phyloP scores from a whole-genome alignment of 169 alveolate genomes.

The Babesia ovis region DNA sequence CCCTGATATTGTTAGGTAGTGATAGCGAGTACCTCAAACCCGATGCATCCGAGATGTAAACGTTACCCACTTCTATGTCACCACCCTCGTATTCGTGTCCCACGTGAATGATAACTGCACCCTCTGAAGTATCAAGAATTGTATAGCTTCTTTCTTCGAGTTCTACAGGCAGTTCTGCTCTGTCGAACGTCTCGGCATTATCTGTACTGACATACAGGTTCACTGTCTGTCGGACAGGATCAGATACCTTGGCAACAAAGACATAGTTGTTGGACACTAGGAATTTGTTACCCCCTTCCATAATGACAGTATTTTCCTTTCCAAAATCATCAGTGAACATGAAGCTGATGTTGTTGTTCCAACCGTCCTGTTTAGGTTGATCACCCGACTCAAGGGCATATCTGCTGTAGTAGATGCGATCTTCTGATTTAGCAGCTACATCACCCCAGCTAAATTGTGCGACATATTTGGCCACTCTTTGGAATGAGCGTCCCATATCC shows the following conservation, averaged over 20 bases:
- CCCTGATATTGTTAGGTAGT: conserved; percentile 88
- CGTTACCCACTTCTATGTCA: conserved; percentile 88
- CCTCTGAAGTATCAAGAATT: conserved; percentile 94
- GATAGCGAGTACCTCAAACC: conserved; percentile 93
- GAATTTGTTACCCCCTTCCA: conserved; percentile 91
- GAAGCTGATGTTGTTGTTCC: conserved; percentile 88
- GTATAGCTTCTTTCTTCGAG: conserved; percentile 92
- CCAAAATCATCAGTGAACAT: conserved; percentile 90
- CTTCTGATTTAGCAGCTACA: conserved; percentile 67
- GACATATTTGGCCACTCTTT: conserved; percentile 80
- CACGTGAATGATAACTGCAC: conserved; percentile 94
- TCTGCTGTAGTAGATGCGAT: conserved; percentile 67
- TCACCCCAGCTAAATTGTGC: conserved; percentile 93
- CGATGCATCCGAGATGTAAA: conserved; percentile 91
- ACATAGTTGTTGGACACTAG: conserved; percentile 90
- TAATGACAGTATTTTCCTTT: conserved; percentile 73
- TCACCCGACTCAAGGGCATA: conserved; percentile 82
- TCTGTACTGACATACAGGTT: conserved; percentile 88
- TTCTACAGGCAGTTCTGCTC: conserved; percentile 89
- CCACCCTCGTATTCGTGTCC: conserved; percentile 89
- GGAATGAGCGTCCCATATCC: conserved; percentile 85
- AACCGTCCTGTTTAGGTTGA: conserved; percentile 87
- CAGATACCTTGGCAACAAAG: conserved; percentile 89
- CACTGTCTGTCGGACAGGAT: conserved; percentile 87
- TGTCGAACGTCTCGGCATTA: conserved; percentile 82